Base-by-base conservation (phyloP, 164 flowering plant species). In the Dillenia turbinata region DNA sequence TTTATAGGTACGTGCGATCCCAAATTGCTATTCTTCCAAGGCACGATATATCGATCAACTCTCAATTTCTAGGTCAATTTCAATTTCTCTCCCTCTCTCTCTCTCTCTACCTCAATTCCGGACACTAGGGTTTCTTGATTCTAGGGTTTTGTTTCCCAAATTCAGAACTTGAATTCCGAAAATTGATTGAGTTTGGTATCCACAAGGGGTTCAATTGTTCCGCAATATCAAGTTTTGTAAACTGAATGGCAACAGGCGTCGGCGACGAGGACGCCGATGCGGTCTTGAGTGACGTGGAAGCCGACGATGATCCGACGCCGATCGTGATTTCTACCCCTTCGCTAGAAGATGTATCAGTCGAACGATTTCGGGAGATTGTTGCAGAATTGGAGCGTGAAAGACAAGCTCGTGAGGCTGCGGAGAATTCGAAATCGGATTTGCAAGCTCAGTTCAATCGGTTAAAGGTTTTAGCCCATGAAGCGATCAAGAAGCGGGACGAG, bases 401-500 rank as follows among this genome's bases (percentile, higher is more conserved):
- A 55, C 74, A 72, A 45, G 85, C 89, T 12, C 80, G 92, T 3
- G 76, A 73, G 53, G 87, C 78, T 8, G 88, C 83, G 24, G 96
- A 90, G 82, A 82, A 65, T 10, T 70, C 90, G 19, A 86, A 82
- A 56, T 72, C 84, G n/a, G 97, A 93, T 1, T 44, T 93, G 48
- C 86, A 85, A 44, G 68, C 54, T 1, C 66, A 79, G 44, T 88
- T 88, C 57, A 81, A 78, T 49, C 72, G 89, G 24, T 74, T 84
- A 60, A 86, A 83, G 68, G 78, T 67, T 1, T 69, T 86, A 5
- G 80, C 89, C 10, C 92, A 81, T 54, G 89, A 82, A 68, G 84
- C 94, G 8, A 85, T 93, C n/a, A 85, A 75, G 86, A 87, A 85
- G 81, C 79, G 96, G 10, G 97, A 93, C 51, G 98, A 93, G 79